Evolutionary conservation across 345 rosid genomes (phyloP).

Genomic region (Rhodomyrtus tomentosa): DNA sequence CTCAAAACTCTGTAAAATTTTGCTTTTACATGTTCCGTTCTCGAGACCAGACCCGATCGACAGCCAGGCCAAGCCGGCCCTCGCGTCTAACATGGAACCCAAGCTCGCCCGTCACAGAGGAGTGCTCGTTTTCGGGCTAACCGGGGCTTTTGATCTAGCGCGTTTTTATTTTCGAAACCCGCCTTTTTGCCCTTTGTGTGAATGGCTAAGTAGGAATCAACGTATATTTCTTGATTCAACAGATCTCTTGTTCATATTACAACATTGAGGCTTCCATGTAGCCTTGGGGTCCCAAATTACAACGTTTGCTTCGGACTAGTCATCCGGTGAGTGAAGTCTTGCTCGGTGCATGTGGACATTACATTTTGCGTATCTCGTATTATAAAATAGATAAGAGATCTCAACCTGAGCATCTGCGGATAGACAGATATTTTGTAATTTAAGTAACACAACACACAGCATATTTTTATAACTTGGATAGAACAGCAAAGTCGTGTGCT

Average conservation of each 20-base stretch:
- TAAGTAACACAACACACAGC: not conserved
- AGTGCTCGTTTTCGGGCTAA: not conserved
- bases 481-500: not conserved
- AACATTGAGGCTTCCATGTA: not conserved
- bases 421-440: not conserved
- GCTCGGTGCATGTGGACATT: not conserved
- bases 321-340: not conserved
- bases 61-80: not conserved
- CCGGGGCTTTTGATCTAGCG: not conserved
- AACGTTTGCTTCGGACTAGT: not conserved
- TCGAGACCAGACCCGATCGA: not conserved
- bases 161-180: not conserved
- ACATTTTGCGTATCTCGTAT: not conserved
- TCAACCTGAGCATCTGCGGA: rapidly evolving
- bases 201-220: not conserved
- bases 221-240: not conserved
- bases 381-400: not conserved
- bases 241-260: not conserved
- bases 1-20: not conserved
- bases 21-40: not conserved
- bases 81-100: not conserved
- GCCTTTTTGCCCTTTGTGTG: not conserved
- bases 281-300: not conserved
- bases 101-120: not conserved
- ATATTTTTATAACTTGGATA: too few species aligned